Evolutionary conservation across 208 protist genomes (phyloP), one percentile per base, ranked within the genome.

Genomic region (Acanthamoeba quina): DNA sequence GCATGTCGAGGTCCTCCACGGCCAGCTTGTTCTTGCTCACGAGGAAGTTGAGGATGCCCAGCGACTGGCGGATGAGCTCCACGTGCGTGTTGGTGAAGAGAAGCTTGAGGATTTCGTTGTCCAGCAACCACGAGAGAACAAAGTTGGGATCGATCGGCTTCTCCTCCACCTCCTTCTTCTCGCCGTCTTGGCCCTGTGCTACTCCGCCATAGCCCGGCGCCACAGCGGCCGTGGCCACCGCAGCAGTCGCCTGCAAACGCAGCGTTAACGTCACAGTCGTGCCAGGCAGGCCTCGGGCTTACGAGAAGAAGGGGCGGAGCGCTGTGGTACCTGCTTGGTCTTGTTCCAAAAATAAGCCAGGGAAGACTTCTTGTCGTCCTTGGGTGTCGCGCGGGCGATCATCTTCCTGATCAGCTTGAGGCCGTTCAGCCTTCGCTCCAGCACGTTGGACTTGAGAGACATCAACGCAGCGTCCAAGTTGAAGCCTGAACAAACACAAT

Each of bases 281-380:
- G 64, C 64, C 31, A 41, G 26, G 26, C 21, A 78, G 5, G n/a
- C 31, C n/a, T 78, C 68, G 60, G 64, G 64, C 21, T 15, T 5
- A 21, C 15, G 64, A 70, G 64, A 70, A 70, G 29, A 34, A 70
- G 34, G 64, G 26, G 19, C 17, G 13, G 19, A 64, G 58, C 58
- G 34, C 34, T 24, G 24, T 9, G 6, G 58, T 29, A 68, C 82
- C 82, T 76, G 68, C n/a, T 93, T 93, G 37, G 90, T 83, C 56
- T 93, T 93, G 90, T 93, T 93, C 90, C 90, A 93, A 29, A 93
- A 70, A 44, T 83, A 83, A 41, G 90, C 62, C 44, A 83, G 44
- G 52, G 70, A 83, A 64, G 68, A 83, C 54, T 93, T 93, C 90
- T 93, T 93, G 70, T 93, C 90, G 54, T 93, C 90, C 41, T 93